These are phyloP conservation scores for Syzygium oleosum DNA, from an alignment of 345 rosid species.

Conservation along the genomic window DNA sequence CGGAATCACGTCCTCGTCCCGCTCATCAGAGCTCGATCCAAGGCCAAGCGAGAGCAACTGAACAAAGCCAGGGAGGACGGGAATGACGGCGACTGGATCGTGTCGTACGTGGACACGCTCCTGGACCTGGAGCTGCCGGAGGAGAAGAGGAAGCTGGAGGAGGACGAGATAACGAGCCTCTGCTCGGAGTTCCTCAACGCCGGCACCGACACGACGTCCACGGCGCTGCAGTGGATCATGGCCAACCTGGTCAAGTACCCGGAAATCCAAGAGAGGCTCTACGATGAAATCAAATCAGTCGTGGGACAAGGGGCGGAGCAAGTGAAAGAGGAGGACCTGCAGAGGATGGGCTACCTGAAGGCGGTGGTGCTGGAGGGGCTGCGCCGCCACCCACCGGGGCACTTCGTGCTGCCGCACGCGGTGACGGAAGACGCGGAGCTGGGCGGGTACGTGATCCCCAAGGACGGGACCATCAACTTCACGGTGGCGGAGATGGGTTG, in stretches of 20 bases:
- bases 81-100: neutral
- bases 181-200: slow-evolving; percentile 8
- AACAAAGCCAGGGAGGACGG: neutral
- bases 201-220: slow-evolving; percentile 11
- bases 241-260: slow-evolving; percentile 10
- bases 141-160: slow-evolving; percentile 1
- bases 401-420: neutral
- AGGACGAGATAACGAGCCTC: neutral
- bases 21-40: neutral
- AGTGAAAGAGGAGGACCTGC: neutral
- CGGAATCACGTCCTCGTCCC: neutral
- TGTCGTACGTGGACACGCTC: neutral
- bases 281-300: neutral
- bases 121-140: neutral
- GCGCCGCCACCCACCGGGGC: neutral
- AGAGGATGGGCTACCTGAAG: neutral
- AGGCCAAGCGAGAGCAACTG: neutral
- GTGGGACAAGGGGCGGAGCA: neutral
- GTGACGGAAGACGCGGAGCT: slow-evolving; percentile 1
- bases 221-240: slow-evolving; percentile 11
- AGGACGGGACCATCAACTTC: neutral
- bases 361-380: neutral
- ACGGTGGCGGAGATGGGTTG: slow-evolving; percentile 4
- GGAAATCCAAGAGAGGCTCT: neutral
- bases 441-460: slow-evolving; percentile 1